Percentiles rank a stretch among this genome's conserved stretches.
Conservation (phyloP, 805 yeast species). For the Diddensiella transvaalensis region DNA sequence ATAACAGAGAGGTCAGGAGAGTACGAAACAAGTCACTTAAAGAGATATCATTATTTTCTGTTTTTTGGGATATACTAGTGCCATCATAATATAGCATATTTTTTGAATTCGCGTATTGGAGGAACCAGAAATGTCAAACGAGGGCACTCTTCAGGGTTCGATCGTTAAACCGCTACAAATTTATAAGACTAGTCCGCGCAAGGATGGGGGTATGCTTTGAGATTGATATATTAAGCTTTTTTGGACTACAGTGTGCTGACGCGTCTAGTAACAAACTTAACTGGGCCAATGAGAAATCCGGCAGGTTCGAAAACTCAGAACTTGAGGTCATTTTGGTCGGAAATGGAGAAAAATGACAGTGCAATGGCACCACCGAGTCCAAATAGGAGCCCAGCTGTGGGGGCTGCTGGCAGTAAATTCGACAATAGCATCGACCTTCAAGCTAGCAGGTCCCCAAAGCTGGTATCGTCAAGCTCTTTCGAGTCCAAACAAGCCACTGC, state of each 20-base stretch:
- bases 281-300: background rate
- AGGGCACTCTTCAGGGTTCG: too few species aligned
- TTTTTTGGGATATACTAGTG: too few species aligned
- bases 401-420: background rate
- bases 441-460: background rate
- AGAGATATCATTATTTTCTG: too few species aligned
- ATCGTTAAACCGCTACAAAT: background rate
- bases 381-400: slow-evolving; percentile 8
- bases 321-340: slow-evolving; percentile 25
- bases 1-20: too few species aligned
- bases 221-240: too few species aligned
- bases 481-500: slow-evolving; percentile 1
- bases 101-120: too few species aligned
- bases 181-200: background rate
- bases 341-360: slow-evolving; percentile 19
- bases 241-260: too few species aligned
- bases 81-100: too few species aligned
- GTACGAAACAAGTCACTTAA: too few species aligned
- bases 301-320: slow-evolving; percentile 18
- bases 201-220: background rate
- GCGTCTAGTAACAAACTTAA: background rate
- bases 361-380: slow-evolving; percentile 15
- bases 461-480: background rate
- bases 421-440: background rate
- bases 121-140: too few species aligned